Evolutionary conservation across 768 basidiomycete species (phyloP), one percentile per base, ranked within the genome.

Genomic region (Trametes coccinea): DNA sequence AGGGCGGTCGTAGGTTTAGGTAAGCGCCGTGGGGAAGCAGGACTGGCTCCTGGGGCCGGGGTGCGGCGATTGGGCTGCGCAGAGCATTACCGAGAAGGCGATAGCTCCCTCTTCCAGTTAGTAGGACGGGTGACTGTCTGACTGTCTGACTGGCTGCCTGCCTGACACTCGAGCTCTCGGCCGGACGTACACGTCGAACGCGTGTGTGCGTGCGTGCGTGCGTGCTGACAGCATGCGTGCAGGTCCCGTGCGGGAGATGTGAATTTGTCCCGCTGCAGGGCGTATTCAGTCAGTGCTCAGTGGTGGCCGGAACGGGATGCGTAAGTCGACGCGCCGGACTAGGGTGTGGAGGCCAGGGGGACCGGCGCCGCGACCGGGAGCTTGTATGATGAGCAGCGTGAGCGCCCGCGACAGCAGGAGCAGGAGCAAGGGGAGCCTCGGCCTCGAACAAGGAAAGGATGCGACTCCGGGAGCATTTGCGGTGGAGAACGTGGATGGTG

Each of bases 1-100:
- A 64, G 62, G 29, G 61, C 34, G 58, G 61, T 60, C 63, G 67
- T 61, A 63, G 61, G 52, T 58, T 67, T 65, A 67, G 63, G 63
- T 67, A 67, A 67, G 66, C 66, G 66, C 67, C 49, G 48, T 57
- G 49, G 51, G 56, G 43, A 31, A 40, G 63, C 46, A 56, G 53
- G 59, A 62, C 57, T 62, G 45, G 34, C 34, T 37, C 34, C 5
- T 37, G 34, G 34, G 58, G 43, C 50, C 40, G 40, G 60, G 56
- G 5, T 37, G 34, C 56, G 61, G 56, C 61, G 61, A 53, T 56
- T 47, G 60, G 16, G 43, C 56, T 55, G 60, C 40, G 60, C 40
- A 41, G 47, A 16, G 48, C 31, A 29, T 40, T 2, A 46, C 53
- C 44, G n/a, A 55, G 60, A 61, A 61, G 46, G 47, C 52, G 60